A percentile compares a stretch with the other conserved stretches of the same genome.
Conservation (phyloP, 2,329 filamentous ascomycete species). For the Paecilomyces fulvus region DNA sequence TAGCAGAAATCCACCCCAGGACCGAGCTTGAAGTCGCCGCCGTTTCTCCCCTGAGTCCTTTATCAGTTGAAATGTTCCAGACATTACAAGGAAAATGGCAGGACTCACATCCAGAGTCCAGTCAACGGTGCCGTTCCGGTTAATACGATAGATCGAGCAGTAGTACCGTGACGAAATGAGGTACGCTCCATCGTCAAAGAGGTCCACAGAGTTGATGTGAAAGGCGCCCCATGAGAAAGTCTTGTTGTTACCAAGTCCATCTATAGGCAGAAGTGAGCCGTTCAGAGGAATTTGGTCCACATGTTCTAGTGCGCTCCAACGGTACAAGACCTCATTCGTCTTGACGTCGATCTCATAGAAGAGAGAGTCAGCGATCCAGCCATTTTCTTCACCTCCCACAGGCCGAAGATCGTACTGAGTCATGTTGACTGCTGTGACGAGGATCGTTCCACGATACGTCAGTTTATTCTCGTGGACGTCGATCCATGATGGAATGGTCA, state of each 20-base stretch:
- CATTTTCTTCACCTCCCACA: constrained; percentile 20
- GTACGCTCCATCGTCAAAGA: constrained; percentile 6
- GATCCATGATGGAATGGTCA: constrained; percentile 16
- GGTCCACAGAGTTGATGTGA: constrained; percentile 6
- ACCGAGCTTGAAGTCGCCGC: constrained; percentile 8
- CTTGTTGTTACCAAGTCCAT: neutral
- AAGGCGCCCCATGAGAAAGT: constrained; percentile 6
- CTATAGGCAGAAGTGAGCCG: neutral
- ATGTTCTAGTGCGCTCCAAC: constrained; percentile 28
- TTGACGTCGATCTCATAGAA: constrained; percentile 27
- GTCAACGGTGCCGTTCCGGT: constrained; percentile 1
- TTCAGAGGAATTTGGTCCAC: constrained; percentile 12
- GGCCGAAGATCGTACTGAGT: constrained; percentile 23
- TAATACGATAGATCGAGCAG: constrained; percentile 3
- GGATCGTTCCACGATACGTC: constrained; percentile 23
- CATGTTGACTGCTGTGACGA: constrained; percentile 27
- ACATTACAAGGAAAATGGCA: neutral
- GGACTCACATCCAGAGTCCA: constrained; percentile 6
- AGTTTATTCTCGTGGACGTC: constrained; percentile 28
- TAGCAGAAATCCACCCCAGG: constrained; percentile 6
- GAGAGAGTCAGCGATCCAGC: constrained; percentile 24
- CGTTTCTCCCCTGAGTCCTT: constrained; percentile 5
- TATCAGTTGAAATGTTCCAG: neutral
- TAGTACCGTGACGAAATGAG: constrained; percentile 5
- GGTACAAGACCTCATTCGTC: constrained; percentile 24